phyloP scores from a whole-genome alignment of 371 early-diverging fungal species.

The Actinomucor elegans region DNA sequence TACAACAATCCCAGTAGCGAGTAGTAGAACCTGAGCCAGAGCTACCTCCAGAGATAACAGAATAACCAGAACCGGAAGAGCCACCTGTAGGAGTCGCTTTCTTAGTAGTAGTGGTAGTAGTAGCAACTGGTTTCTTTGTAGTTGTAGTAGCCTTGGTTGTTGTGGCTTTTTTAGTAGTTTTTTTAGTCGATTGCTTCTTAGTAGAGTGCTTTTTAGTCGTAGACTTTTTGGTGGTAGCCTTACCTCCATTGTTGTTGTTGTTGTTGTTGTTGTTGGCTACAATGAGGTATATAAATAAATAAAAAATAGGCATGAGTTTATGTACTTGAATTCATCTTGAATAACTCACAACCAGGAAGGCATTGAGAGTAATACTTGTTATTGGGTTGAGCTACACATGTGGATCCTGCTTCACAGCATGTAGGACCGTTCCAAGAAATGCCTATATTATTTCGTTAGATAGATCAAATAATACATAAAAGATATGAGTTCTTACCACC shows the following conservation, averaged over 20 bases:
- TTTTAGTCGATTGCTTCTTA: constrained; percentile 8
- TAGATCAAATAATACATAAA: not conserved
- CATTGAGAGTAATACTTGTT: constrained; percentile 40
- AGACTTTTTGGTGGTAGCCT: constrained; percentile 3
- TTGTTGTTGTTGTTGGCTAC: not conserved
- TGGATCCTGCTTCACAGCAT: constrained; percentile 36
- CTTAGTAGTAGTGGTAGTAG: constrained; percentile 16
- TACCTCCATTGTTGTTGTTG: not conserved
- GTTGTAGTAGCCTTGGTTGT: not conserved
- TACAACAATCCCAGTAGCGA: constrained; percentile 56
- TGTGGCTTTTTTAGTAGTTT: constrained; percentile 1
- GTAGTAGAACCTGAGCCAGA: constrained; percentile 41
- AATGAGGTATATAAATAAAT: not conserved
- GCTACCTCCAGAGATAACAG: constrained; percentile 20
- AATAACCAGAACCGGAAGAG: constrained; percentile 8
- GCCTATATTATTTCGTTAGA: constrained; percentile 12
- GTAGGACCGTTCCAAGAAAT: constrained; percentile 30
- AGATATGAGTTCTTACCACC: constrained; percentile 19
- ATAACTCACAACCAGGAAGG: constrained; percentile 14
- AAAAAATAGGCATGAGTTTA: not conserved
- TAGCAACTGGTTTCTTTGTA: constrained; percentile 5
- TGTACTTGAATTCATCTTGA: not conserved
- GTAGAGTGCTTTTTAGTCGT: not conserved
- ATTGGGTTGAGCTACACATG: constrained; percentile 22
- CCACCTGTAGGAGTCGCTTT: not conserved